phyloP scores from a whole-genome alignment of 352 stramenopile genomes.

The Pythium coloratum region DNA sequence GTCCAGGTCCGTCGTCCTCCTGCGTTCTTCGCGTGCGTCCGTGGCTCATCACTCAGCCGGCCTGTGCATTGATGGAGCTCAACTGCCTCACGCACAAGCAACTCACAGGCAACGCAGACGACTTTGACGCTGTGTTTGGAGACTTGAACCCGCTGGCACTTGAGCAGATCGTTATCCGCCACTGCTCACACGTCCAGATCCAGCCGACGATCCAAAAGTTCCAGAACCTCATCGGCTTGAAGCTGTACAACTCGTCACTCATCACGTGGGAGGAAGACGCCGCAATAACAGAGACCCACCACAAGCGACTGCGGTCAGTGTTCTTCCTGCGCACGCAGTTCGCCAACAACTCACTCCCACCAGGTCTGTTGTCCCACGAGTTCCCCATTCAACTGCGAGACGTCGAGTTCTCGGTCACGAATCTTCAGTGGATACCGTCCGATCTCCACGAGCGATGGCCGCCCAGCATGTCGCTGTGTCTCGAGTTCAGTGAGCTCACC shows the following conservation, averaged over 20 bases:
- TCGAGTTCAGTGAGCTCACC: constrained; percentile 18
- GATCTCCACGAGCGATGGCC: constrained; percentile 38
- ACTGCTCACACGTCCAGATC: no score
- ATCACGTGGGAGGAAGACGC: constrained; percentile 5
- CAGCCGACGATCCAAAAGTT: no score
- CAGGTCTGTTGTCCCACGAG: constrained; percentile 33
- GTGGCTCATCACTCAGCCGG: no score
- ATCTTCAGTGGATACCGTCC: constrained; percentile 33
- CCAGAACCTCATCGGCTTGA: no score
- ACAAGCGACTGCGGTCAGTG: constrained; percentile 31
- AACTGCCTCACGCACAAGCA: no score
- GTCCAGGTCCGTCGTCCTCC: background rate
- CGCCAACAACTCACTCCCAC: constrained; percentile 30
- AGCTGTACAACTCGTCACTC: background rate
- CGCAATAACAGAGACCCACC: constrained; percentile 26
- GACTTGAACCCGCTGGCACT: no score
- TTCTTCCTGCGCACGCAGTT: constrained; percentile 41
- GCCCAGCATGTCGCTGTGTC: constrained; percentile 1
- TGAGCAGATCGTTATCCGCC: no score
- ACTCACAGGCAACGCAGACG: no score
- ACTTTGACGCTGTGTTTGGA: no score
- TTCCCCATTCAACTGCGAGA: constrained; percentile 37
- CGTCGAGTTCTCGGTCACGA: constrained; percentile 43
- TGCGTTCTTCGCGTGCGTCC: background rate
- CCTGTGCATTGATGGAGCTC: no score